These are phyloP conservation scores for Colletotrichum nymphaeae DNA, from an alignment of 2,329 filamentous ascomycete species.

Conservation along the genomic window DNA sequence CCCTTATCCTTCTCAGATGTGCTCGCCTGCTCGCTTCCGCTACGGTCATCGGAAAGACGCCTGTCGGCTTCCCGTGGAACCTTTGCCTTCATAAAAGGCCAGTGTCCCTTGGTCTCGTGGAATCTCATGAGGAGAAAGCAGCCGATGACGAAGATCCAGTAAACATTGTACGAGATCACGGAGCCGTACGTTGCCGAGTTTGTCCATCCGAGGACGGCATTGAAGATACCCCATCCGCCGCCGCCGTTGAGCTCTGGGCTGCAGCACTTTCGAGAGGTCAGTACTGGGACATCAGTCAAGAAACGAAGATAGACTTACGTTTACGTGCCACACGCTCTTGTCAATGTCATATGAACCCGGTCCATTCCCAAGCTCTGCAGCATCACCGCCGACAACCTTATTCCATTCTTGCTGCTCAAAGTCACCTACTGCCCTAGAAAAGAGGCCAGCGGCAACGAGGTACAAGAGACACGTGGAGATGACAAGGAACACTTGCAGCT, in stretches of 20 bases:
- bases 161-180: slow-evolving; percentile 87
- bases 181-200: slow-evolving; percentile 91
- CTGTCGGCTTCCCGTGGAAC: background rate
- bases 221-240: slow-evolving; percentile 88
- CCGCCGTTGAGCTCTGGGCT: slow-evolving; percentile 78
- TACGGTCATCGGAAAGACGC: background rate
- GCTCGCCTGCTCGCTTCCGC: slow-evolving; percentile 1
- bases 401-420: slow-evolving; percentile 79
- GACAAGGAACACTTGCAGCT: slow-evolving; percentile 80
- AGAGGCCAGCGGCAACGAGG: slow-evolving; percentile 84
- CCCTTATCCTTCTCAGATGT: slow-evolving; percentile 8
- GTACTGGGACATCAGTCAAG: slow-evolving; percentile 12
- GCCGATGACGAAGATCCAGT: slow-evolving; percentile 81
- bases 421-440: slow-evolving; percentile 81
- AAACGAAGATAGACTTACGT: slow-evolving; percentile 62
- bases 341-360: slow-evolving; percentile 84
- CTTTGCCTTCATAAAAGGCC: slow-evolving; percentile 56
- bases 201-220: slow-evolving; percentile 86
- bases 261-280: slow-evolving; percentile 71
- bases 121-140: slow-evolving; percentile 74
- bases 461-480: slow-evolving; percentile 86
- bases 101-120: slow-evolving; percentile 68
- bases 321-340: slow-evolving; percentile 85
- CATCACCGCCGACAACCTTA: slow-evolving; percentile 69
- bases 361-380: slow-evolving; percentile 63